Percentiles rank a stretch among this genome's conserved stretches.
Conservation (phyloP, 257 asterid genomes). For the Solanum pinnatisectum region DNA sequence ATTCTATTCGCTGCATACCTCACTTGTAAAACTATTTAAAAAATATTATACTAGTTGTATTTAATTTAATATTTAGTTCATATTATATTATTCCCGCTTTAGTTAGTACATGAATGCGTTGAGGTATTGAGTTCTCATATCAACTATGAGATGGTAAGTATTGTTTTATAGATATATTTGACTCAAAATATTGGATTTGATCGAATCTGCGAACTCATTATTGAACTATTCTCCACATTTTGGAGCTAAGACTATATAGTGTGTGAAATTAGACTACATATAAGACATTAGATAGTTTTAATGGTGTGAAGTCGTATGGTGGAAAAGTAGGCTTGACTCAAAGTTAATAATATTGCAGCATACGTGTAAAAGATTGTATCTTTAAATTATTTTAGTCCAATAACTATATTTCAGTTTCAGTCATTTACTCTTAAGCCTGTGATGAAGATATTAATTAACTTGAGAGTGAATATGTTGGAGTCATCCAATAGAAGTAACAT, state of each 20-base stretch:
- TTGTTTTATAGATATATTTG: neutral
- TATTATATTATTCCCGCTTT: neutral
- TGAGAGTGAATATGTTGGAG: neutral
- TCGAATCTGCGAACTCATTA: too few relatives aligned
- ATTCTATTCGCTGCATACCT: neutral
- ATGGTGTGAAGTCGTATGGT: neutral
- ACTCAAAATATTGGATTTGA: neutral
- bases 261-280: neutral
- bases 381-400: neutral
- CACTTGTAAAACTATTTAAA: neutral
- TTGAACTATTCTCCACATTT: neutral
- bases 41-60: neutral
- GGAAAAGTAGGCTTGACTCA: neutral
- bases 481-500: neutral
- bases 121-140: neutral
- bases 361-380: neutral
- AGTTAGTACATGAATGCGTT: neutral
- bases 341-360: neutral
- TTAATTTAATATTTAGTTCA: neutral
- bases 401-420: neutral
- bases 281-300: neutral
- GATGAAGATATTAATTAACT: neutral
- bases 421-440: neutral
- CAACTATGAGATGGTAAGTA: neutral
- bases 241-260: neutral